Evolutionary conservation across 768 basidiomycete genomes (phyloP), one percentile per base, ranked within the genome.

Genomic region (Boletus edulis): DNA sequence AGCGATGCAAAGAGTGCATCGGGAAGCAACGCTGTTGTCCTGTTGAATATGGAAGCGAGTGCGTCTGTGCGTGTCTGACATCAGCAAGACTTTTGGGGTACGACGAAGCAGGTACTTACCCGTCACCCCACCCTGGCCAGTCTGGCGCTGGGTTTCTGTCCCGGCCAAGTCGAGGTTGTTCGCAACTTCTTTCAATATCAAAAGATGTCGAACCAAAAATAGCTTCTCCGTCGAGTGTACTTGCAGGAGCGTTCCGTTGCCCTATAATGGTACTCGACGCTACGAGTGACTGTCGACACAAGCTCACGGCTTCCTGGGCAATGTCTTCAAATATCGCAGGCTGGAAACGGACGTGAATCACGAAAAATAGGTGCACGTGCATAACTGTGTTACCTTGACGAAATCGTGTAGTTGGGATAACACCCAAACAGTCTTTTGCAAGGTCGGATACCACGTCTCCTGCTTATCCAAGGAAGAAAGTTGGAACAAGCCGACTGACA

Each of bases 311-410:
- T 73, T 98, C 95, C 72, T 94, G 91, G 0, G 96, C 94, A 39
- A 98, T 90, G 68, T 99, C 97, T 62, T 94, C 90, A 55, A 97
- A 99, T 54, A 98, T 95, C 1, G 85, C 87, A n/a, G 91, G 86
- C 94, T 98, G 55, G 39, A 29, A 29, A 47, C n/a, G 17, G 46
- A 47, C 7, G 55, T 59, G 42, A 58, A 42, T 18, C 39, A 34
- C 18, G 8, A 22, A 31, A 15, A 37, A n/a, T 8, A 54, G 34
- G 43, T 29, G 27, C 27, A 29, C 9, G 35, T 3, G 17, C 20
- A 24, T 35, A 14, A 32, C n/a, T n/a, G 31, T 32, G 78, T 35
- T 66, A 94, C 96, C 77, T 97, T 93, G 52, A 98, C 90, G 62
- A 91, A 98, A 59, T 93, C 86, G 57, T 93, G 87, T 35, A 99